Percentiles rank a stretch among this genome's conserved stretches.
Conservation (phyloP, 306 rosid species). For the Rosa rugosa region DNA sequence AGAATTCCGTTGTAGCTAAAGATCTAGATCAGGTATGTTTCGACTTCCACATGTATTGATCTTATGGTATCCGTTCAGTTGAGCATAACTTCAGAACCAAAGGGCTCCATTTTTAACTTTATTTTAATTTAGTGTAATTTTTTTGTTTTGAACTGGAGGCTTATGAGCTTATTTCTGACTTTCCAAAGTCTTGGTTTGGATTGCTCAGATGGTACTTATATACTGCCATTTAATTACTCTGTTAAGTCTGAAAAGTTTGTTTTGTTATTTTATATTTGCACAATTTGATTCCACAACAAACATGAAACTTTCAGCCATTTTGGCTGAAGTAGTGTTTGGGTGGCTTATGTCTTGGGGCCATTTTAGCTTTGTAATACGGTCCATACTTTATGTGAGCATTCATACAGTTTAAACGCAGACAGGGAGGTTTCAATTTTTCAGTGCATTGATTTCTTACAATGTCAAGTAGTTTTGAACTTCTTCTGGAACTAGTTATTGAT, state of each 20-base stretch:
- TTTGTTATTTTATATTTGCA: neutral
- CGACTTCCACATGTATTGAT: neutral
- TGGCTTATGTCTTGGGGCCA: neutral
- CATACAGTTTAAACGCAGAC: neutral
- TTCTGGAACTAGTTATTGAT: neutral
- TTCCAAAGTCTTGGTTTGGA: neutral
- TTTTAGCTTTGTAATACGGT: neutral
- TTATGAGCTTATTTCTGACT: neutral
- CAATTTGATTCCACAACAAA: neutral
- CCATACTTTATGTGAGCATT: neutral
- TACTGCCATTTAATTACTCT: slow-evolving; percentile 3
- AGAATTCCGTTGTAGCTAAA: slow-evolving; percentile 79
- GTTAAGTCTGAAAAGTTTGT: neutral
- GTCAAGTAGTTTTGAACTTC: neutral
- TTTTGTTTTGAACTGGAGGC: neutral
- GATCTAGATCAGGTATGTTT: slow-evolving; percentile 83
- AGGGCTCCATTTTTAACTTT: neutral
- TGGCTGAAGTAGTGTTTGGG: neutral
- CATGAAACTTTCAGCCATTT: neutral
- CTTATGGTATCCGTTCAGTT: neutral
- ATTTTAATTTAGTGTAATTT: neutral
- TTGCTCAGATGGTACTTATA: neutral
- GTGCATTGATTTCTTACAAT: neutral
- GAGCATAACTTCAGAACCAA: neutral
- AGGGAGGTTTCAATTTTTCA: neutral